phyloP scores from a whole-genome alignment of 805 yeast genomes.

The Lachancea dasiensis region DNA sequence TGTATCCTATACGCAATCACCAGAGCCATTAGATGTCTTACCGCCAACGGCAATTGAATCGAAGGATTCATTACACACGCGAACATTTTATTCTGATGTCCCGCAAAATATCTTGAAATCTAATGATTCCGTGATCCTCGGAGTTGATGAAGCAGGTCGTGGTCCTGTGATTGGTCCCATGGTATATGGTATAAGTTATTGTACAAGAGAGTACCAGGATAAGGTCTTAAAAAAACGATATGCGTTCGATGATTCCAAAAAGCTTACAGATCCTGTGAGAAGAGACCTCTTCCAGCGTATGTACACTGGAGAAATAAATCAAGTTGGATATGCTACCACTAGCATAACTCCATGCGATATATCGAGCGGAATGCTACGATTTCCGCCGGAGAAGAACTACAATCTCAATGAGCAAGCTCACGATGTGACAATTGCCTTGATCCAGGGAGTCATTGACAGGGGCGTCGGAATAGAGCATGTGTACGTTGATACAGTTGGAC shows the following conservation, averaged over 20 bases:
- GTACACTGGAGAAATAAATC: constrained; percentile 44
- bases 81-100: constrained; percentile 45
- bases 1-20: neutral
- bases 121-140: constrained; percentile 47
- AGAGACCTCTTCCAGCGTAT: constrained; percentile 54
- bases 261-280: constrained; percentile 67
- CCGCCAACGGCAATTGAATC: constrained; percentile 30
- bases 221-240: constrained; percentile 45
- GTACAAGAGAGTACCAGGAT: constrained; percentile 46
- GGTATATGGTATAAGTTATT: constrained; percentile 90
- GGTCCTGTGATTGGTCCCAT: constrained; percentile 98
- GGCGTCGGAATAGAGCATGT: constrained; percentile 66
- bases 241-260: constrained; percentile 93
- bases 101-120: constrained; percentile 37
- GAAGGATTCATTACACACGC: constrained; percentile 30
- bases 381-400: constrained; percentile 40
- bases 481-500: constrained; percentile 95
- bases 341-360: constrained; percentile 84
- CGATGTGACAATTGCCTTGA: constrained; percentile 80
- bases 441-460: constrained; percentile 52
- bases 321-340: constrained; percentile 85
- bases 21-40: constrained; percentile 2
- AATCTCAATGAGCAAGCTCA: constrained; percentile 96
- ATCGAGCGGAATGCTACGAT: constrained; percentile 78
- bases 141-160: constrained; percentile 98